These are phyloP conservation scores for Fusarium sp. DNA, from an alignment of 2,329 filamentous ascomycete genomes.

Conservation along the genomic window DNA sequence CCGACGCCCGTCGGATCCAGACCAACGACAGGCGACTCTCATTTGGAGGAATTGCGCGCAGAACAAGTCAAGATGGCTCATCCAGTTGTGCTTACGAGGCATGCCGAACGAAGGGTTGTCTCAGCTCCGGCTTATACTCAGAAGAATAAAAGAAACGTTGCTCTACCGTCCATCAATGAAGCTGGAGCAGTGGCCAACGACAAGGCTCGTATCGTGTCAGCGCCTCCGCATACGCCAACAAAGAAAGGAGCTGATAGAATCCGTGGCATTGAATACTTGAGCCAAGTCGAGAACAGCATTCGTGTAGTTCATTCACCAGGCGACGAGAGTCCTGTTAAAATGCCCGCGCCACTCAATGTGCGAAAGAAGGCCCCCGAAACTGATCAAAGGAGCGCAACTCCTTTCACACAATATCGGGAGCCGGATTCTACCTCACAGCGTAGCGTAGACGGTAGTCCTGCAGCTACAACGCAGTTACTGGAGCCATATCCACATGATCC, in stretches of 20 bases:
- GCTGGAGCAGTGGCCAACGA: slow-evolving; percentile 50
- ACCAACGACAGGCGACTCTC: slow-evolving; percentile 46
- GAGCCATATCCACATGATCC: slow-evolving; percentile 34
- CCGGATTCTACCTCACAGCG: slow-evolving; percentile 23
- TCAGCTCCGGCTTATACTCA: slow-evolving; percentile 66
- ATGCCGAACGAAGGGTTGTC: slow-evolving; percentile 61
- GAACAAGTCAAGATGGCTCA: slow-evolving; percentile 51
- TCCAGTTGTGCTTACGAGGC: slow-evolving; percentile 51
- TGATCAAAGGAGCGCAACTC: slow-evolving; percentile 38
- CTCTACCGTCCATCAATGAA: slow-evolving; percentile 65
- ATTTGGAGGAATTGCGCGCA: slow-evolving; percentile 40
- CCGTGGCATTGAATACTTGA: slow-evolving; percentile 60
- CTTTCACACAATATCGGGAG: slow-evolving; percentile 35
- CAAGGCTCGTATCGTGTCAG: slow-evolving; percentile 62
- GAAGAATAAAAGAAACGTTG: slow-evolving; percentile 54
- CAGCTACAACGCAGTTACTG: slow-evolving; percentile 28
- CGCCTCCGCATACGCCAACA: slow-evolving; percentile 56
- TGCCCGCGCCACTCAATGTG: slow-evolving; percentile 58
- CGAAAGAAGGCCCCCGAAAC: slow-evolving; percentile 55
- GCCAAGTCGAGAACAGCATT: slow-evolving; percentile 65
- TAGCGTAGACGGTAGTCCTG: slow-evolving; percentile 1
- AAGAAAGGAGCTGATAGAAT: slow-evolving; percentile 52
- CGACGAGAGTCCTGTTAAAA: slow-evolving; percentile 51
- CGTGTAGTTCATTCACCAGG: slow-evolving; percentile 67
- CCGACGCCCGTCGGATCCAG: slow-evolving; percentile 41